Evolutionary conservation across 2,329 filamentous ascomycete species (phyloP), one percentile per base, ranked within the genome.

Genomic region (Aphanocladium album): DNA sequence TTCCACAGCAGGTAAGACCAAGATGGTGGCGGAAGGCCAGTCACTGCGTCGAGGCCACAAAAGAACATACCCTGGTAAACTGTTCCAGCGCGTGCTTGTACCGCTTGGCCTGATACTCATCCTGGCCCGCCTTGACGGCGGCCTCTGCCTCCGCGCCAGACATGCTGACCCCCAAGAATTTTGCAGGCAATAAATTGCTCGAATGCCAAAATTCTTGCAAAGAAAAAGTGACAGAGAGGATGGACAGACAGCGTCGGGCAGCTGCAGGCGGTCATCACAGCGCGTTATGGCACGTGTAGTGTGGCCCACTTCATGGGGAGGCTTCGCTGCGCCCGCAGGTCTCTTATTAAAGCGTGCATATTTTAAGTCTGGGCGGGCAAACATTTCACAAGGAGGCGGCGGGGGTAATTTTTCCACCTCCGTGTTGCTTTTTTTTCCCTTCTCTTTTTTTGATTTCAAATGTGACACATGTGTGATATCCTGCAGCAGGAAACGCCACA

Each of bases 21-120:
- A n/a, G n/a, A n/a, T n/a, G n/a, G n/a, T n/a, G n/a, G n/a, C n/a
- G n/a, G n/a, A n/a, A n/a, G n/a, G n/a, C n/a, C n/a, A n/a, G n/a
- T n/a, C n/a, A n/a, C 33, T 35, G 33, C 33, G 6, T 6, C 12
- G 33, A 6, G 33, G 33, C 33, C 16, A 5, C n/a, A 37, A 39
- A 27, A 2, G 8, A 25, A 50, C 67, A 50, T 66, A 75, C 73
- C 53, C 67, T 67, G 14, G 75, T 77, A 62, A 77, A 76, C 35
- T 71, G 67, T 62, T 71, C 71, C 12, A 77, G 67, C 2, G 75
- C 75, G 19, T 66, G 65, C 55, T 70, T 73, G 65, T 72, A 76
- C 35, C 69, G 70, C 58, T 71, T 70, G 9, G 65, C 67, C 3
- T 64, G 67, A 62, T 76, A 77, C 49, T 68, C 65, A 27, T 65